Conservation (phyloP, 441 rosid species). For the Biscutella auriculata region DNA sequence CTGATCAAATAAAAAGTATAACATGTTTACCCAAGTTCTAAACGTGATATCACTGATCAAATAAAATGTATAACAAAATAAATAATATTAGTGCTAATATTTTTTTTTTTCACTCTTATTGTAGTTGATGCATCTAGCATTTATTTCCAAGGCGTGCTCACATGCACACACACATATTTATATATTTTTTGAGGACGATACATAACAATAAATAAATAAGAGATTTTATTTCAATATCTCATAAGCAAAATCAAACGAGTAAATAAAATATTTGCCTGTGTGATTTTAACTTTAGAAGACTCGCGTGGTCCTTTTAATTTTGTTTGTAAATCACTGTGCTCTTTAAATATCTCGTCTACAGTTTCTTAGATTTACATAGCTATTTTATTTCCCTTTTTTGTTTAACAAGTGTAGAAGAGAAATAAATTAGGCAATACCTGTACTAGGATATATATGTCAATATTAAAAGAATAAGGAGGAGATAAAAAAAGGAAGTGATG, state of each 20-base stretch:
- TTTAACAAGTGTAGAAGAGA: slow-evolving; percentile 3
- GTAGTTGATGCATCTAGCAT: slow-evolving; percentile 6
- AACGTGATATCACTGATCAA: too few relatives aligned
- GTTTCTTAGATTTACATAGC: not conserved
- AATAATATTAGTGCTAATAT: too few relatives aligned
- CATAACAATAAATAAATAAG: too few relatives aligned
- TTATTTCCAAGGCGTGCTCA: slow-evolving; percentile 11
- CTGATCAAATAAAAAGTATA: too few relatives aligned
- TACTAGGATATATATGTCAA: slow-evolving; percentile 14
- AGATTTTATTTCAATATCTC: too few relatives aligned
- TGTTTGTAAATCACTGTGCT: not conserved
- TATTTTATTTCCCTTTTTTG: not conserved
- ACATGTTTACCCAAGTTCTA: too few relatives aligned
- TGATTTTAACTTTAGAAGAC: slow-evolving; percentile 8
- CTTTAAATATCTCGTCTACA: not conserved
- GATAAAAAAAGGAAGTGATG: slow-evolving; percentile 16
- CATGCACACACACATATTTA: too few relatives aligned
- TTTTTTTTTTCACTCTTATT: too few relatives aligned
- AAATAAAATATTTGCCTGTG: slow-evolving; percentile 31
- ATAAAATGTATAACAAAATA: too few relatives aligned
- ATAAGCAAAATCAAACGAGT: slow-evolving; percentile 14
- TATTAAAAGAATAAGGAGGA: not conserved
- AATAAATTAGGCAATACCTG: not conserved
- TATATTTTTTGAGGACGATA: too few relatives aligned
- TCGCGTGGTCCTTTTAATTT: slow-evolving; percentile 8